Base-by-base conservation (phyloP, 2,329 filamentous ascomycete genomes). In the Exophiala dermatitidis region DNA sequence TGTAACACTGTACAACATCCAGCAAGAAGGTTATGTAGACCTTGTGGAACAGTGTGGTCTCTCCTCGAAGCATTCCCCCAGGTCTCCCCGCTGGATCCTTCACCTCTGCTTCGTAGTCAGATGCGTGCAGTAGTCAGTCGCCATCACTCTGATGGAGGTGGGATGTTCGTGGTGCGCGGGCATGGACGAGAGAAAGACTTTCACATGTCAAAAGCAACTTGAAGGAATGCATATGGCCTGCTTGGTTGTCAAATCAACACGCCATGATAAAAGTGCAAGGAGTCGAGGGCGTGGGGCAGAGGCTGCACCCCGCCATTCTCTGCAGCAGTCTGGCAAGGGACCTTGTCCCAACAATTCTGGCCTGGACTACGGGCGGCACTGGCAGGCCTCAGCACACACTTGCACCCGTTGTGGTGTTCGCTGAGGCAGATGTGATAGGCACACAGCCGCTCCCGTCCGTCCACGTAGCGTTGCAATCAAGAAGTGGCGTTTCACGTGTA, bases 241-340 rank as follows among this genome's bases (percentile, higher is more conserved):
- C 10, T 12, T 12, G 10, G 36, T 38, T 3, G 19, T 41, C 38
- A 28, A 46, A 46, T 26, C 31, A 37, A 26, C 31, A 46, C 5
- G 28, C 34, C 9, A 10, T 10, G 6, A 31, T 10, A 19, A 45
- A 6, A 12, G 19, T 32, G 30, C 44, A 9, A 46, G n/a, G 28
- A 37, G n/a, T 37, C 31, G 37, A 32, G 31, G 30, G 12, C 19
- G 32, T 34, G 31, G 43, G 43, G 31, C 44, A 28, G 28, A n/a
- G n/a, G 5, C 44, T 46, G 44, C 32, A 46, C 44, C 44, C 44
- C 44, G 44, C 44, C 44, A 46, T 46, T 36, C 4, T 8, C 6
- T 37, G 31, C 44, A 34, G 31, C 10, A 37, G 44, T 32, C 31
- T 19, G 28, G 44, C 31, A 46, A 45, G 42, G 31, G 12, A 34